Base-by-base conservation (phyloP, 2,329 filamentous ascomycete species). In the Camptophora hylomeconis region DNA sequence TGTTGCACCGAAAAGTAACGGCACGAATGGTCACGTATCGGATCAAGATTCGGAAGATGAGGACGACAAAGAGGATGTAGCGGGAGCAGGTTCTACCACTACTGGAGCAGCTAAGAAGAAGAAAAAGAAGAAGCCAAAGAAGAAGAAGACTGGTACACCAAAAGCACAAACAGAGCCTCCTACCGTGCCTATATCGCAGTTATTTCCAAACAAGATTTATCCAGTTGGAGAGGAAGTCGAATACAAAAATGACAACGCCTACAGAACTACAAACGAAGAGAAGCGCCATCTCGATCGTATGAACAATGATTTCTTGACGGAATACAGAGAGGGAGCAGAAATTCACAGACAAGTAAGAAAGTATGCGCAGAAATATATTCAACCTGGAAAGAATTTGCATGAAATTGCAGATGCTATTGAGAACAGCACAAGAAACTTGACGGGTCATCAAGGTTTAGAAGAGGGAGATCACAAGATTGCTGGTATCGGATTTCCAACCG, bases 371-470 rank as follows among this genome's bases (percentile, higher is more conserved):
- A 75, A 76, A 51, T 75, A 67, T 48, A 80, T 89, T 49, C 79
- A 79, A 61, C 83, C 83, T 1, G 83, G 83, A 26, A 75, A 82
- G 65, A 71, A 68, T 5, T 58, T 92, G 49, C 83, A 76, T 3
- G 75, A 84, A 52, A 87, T 92, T 42, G 80, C 81, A 6, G 76
- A 87, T 50, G 77, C 75, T n/a, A 92, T 92, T 45, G 83, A 92
- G 54, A 72, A 87, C 50, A 70, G 79, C 28, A 80, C 89, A 19
- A 72, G 82, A 39, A 72, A 76, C 17, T 56, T 92, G 39, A 77
- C 77, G 2, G 82, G 80, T 5, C 80, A 92, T 51, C 63, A 69
- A 42, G 83, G 81, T 5, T 56, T 89, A 23, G 67, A 77, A 37
- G 77, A 84, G 45, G 83, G 83, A 4, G 82, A 92, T 46, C 75